Base-by-base conservation (phyloP, 352 stramenopile genomes). In the Globisporangium nodosum region DNA sequence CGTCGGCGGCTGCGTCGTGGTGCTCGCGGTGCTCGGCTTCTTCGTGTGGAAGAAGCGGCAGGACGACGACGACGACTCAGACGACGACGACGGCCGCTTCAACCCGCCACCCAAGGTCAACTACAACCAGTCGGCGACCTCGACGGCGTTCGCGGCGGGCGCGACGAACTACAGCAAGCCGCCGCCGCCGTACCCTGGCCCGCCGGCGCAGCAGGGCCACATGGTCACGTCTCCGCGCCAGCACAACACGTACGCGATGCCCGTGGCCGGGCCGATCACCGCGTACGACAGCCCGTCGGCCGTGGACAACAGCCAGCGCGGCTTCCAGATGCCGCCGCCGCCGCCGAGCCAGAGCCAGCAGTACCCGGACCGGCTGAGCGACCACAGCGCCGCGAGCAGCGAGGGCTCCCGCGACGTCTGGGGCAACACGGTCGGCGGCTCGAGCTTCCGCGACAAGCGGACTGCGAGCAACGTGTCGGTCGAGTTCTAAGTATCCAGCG, bases 41-140 rank as follows among this genome's bases (percentile, higher is more conserved):
- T 76, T 86, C 27, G 58, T 86, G 33, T 88, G 72, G 72, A 85
- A 80, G 56, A 71, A 73, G 54, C 69, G 71, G 12, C 66, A 73
- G 35, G 77, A 84, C 40, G 78, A 87, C 24, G 70, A 79, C 48
- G 78, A 86, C 9, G 75, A 88, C 59, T 86, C 74, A 60, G 77
- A 87, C 52, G 71, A 85, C 49, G 80, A 88, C 11, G 68, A 72
- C 24, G 57, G 13, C 52, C 51, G 49, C 13, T 69, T 51, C 52
- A 47, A n/a, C 55, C 63, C 51, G 52, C 58, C 30, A 50, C 58
- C 30, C 9, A 61, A 69, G 63, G 27, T 59, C 43, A 46, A 37
- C n/a, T 64, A 64, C 51, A 64, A 58, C 51, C 58, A 58, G 31
- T 11, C 58, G 6, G n/a, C 58, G 35, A 59, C 58, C 33, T 53